Base-by-base conservation (phyloP, 352 stramenopile genomes). In the Pythium plurisporium region DNA sequence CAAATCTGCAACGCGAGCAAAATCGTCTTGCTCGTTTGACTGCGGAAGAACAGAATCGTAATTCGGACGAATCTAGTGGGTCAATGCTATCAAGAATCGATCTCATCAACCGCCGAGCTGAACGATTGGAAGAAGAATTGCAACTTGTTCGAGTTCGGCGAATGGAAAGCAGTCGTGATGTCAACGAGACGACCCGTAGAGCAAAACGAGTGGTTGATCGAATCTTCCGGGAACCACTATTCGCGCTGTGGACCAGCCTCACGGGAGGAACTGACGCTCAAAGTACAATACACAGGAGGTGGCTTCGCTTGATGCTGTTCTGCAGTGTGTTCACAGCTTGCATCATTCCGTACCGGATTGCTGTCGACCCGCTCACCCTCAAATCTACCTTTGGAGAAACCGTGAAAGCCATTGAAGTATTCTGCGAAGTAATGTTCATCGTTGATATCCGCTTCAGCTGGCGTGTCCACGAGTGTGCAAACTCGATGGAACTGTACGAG, bases 401-500 rank as follows among this genome's bases (percentile, higher is more conserved):
- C 33, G 15, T 38, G 33, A 38, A 38, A 38, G 33, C 33, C 33
- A 17, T 83, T 0, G 73, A 86, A 26, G 47, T 79, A 0, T 5
- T 82, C 0, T 83, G 73, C 33, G 74, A 86, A 22, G 41, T 81
- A 10, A 1, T 86, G 12, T 87, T 77, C 38, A 17, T 82, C 7
- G 63, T 66, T 29, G 77, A 87, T 41, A 79, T 87, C 30, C 81
- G 73, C 69, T 65, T 83, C 36, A 86, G 71, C 29, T 86, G 73
- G 76, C 57, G 62, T 15, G 26, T 86, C 5, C 57, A 69, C 22
- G 59, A 45, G 0, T 69, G 68, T 4, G 38, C 37, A 6, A 60
- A 81, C 20, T 86, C 75, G 1, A 70, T 86, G 44, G 76, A 86
- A 31, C 22, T 86, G 31, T 86, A 86, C 29, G 76, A 86, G 20